Percentiles rank a stretch among this genome's conserved stretches.
These are phyloP conservation scores for Murraya koenigii DNA, from an alignment of 345 rosid species.

Conservation along the genomic window DNA sequence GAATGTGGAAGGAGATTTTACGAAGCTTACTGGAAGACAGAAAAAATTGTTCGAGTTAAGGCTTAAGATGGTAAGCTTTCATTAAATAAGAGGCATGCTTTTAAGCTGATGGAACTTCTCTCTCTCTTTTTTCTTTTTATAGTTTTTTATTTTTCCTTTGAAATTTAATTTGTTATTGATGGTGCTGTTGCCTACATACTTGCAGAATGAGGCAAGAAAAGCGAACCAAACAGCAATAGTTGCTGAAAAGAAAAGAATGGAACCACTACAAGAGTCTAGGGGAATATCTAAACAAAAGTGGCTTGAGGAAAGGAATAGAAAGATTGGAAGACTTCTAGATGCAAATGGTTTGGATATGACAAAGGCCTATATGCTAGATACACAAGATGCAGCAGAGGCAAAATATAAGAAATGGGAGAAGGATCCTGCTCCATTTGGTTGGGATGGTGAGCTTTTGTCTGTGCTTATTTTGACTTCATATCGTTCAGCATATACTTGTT, in stretches of 20 bases:
- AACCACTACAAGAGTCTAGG: constrained; percentile 75
- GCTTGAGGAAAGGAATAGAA: constrained; percentile 85
- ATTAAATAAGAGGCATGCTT: background rate
- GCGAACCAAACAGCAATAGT: constrained; percentile 87
- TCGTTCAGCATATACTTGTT: background rate
- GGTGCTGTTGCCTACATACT: constrained; percentile 11
- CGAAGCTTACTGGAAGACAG: constrained; percentile 82
- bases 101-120: background rate
- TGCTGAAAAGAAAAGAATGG: constrained; percentile 88
- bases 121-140: background rate
- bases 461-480: background rate
- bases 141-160: background rate
- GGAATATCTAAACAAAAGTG: constrained; percentile 94
- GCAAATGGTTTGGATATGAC: constrained; percentile 91
- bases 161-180: background rate
- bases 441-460: constrained; percentile 71
- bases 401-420: constrained; percentile 97
- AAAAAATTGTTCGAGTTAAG: constrained; percentile 73
- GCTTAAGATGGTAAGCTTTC: constrained; percentile 69
- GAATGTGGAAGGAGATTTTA: constrained; percentile 45
- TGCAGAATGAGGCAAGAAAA: constrained; percentile 84
- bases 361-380: constrained; percentile 82
- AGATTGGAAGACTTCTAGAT: constrained; percentile 84
- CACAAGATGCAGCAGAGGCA: constrained; percentile 83
- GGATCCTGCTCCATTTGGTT: constrained; percentile 89